Evolutionary conservation across 2,329 filamentous ascomycete genomes (phyloP).

Genomic region (Aspergillus alliaceus): DNA sequence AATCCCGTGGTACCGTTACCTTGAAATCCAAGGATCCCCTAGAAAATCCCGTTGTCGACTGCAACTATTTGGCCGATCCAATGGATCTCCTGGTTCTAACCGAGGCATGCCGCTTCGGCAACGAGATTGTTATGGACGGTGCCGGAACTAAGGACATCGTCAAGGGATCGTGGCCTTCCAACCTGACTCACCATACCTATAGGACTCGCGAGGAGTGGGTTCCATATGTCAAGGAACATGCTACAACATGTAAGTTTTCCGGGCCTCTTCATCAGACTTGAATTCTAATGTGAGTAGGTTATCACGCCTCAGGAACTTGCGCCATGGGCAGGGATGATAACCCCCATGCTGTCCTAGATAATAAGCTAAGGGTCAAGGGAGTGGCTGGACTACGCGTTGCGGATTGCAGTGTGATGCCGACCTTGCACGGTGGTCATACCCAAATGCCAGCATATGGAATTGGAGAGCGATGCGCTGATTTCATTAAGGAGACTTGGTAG

Average conservation of each 20-base stretch:
- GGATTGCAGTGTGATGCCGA: conserved; percentile 55
- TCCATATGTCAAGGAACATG: conserved; percentile 57
- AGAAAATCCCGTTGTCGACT: conserved; percentile 58
- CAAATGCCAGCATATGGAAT: conserved; percentile 62
- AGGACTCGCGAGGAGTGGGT: conserved; percentile 60
- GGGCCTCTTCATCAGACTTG: not conserved
- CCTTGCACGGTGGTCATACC: conserved; percentile 52
- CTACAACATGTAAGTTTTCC: conserved; percentile 56
- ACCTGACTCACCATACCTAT: conserved; percentile 53
- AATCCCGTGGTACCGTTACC: conserved; percentile 56
- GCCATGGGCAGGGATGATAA: conserved; percentile 55
- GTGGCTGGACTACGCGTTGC: conserved; percentile 56
- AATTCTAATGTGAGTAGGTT: conserved; percentile 37
- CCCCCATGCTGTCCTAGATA: conserved; percentile 53
- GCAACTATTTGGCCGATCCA: conserved; percentile 58
- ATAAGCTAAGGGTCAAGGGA: conserved; percentile 54
- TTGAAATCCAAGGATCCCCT: conserved; percentile 50
- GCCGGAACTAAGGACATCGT: conserved; percentile 59
- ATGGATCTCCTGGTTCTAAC: conserved; percentile 60
- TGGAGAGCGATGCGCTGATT: conserved; percentile 54
- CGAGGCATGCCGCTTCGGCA: conserved; percentile 59
- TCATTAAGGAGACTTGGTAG: conserved; percentile 47
- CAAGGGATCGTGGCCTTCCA: conserved; percentile 60
- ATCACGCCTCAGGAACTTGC: conserved; percentile 59
- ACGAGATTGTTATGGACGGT: conserved; percentile 61